Evolutionary conservation across 108 stramenopile species (phyloP).

Genomic region (Cyclostephanos tholiformis): DNA sequence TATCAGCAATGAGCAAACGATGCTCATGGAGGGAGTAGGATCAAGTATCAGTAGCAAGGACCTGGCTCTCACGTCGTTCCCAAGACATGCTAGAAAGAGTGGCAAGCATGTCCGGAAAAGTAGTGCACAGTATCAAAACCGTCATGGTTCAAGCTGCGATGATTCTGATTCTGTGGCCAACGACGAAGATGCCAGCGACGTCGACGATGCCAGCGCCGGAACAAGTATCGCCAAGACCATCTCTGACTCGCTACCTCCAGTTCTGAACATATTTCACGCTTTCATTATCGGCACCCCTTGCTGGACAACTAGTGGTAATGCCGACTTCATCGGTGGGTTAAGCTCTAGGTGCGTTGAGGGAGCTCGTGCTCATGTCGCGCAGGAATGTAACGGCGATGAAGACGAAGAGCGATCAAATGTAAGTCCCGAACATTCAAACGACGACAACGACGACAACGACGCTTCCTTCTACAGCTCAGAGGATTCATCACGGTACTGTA

Average conservation of each 20-base stretch:
- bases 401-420: not conserved
- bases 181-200: not conserved
- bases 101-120: not conserved
- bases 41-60: not conserved
- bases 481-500: not conserved
- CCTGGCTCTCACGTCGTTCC: not conserved
- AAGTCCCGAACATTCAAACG: not conserved
- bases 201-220: not conserved
- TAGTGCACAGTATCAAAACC: not conserved
- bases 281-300: not conserved
- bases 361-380: no score
- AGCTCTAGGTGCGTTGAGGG: not conserved
- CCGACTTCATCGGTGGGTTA: not conserved
- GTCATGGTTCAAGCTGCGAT: not conserved
- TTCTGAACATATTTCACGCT: not conserved
- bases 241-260: not conserved
- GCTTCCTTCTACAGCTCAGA: constrained; percentile 1
- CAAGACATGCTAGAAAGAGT: not conserved
- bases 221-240: not conserved
- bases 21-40: no score
- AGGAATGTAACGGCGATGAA: not conserved
- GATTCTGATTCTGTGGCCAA: not conserved
- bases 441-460: constrained; percentile 1
- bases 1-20: not conserved
- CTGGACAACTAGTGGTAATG: not conserved